Evolutionary conservation across 2,329 filamentous ascomycete species (phyloP).

Genomic region (Rhexocercosporidium sp.): DNA sequence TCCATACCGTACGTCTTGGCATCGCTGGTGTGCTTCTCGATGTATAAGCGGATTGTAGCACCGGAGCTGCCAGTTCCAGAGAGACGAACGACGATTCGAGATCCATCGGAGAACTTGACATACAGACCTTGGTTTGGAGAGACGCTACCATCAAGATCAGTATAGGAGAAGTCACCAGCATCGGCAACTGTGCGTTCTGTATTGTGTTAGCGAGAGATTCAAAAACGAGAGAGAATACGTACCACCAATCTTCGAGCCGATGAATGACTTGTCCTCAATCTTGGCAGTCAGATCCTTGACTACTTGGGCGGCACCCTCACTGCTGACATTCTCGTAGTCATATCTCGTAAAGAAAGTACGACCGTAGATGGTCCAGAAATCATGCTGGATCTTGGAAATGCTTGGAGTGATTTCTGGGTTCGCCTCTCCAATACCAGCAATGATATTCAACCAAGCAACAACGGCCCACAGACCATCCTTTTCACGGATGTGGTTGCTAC

Average conservation of each 20-base stretch:
- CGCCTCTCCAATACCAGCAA: constrained; percentile 88
- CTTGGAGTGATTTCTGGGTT: constrained; percentile 81
- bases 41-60: constrained; percentile 94
- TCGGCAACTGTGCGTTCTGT: constrained; percentile 81
- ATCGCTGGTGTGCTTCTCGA: constrained; percentile 93
- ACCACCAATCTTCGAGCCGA: constrained; percentile 82
- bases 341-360: constrained; percentile 99
- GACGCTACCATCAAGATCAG: constrained; percentile 95
- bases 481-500: constrained; percentile 98
- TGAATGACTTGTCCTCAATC: constrained; percentile 74
- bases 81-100: constrained; percentile 91
- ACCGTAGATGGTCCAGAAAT: constrained; percentile 96
- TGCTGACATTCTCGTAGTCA: constrained; percentile 96
- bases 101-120: constrained; percentile 91
- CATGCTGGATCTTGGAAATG: constrained; percentile 94
- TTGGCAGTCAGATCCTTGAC: constrained; percentile 80
- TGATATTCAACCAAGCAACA: constrained; percentile 98
- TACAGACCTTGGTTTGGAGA: constrained; percentile 96
- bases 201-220: constrained; percentile 16
- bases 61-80: constrained; percentile 95
- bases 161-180: constrained; percentile 97
- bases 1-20: constrained; percentile 77
- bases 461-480: constrained; percentile 99
- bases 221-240: constrained; percentile 39
- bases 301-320: constrained; percentile 88